These are phyloP conservation scores for Pistacia vera DNA, from an alignment of 345 rosid species.

Conservation along the genomic window DNA sequence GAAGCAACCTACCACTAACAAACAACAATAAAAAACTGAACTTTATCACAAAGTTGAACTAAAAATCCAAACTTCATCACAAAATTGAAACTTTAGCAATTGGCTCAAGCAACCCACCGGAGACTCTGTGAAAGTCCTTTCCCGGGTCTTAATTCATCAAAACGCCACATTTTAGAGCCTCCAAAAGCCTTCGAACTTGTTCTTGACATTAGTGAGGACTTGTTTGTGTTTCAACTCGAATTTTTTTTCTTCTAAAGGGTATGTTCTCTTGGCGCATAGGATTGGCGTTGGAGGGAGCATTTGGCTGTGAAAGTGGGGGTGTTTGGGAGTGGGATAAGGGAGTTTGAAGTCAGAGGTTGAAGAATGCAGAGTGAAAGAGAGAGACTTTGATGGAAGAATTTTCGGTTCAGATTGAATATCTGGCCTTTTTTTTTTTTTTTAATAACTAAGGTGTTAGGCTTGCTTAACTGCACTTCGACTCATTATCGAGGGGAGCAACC, in stretches of 20 bases:
- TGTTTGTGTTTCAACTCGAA: conserved; percentile 61
- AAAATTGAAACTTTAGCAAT: conserved; percentile 65
- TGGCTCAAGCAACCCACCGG: conserved; percentile 69
- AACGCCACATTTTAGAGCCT: conserved; percentile 76
- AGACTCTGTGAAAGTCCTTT: conserved; percentile 66
- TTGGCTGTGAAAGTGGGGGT: conserved; percentile 29
- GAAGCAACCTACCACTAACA: conserved; percentile 68
- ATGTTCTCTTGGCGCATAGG: conserved; percentile 72
- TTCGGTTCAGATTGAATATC: too few relatives aligned
- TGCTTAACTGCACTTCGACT: too few relatives aligned
- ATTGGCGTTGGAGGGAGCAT: conserved; percentile 27
- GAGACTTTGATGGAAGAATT: conserved; percentile 23
- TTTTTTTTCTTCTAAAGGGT: conserved; percentile 95
- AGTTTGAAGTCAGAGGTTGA: conserved; percentile 13
- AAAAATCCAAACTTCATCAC: neutral
- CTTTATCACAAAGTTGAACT: neutral
- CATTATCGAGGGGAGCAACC: too few relatives aligned
- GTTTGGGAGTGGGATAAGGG: conserved; percentile 19
- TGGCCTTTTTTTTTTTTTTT: too few relatives aligned
- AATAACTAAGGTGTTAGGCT: too few relatives aligned
- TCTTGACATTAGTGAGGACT: conserved; percentile 40
- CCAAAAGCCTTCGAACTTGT: conserved; percentile 89
- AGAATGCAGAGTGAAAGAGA: conserved; percentile 17
- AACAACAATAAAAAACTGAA: neutral
- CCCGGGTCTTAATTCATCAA: conserved; percentile 81